Evolutionary conservation across 2,329 filamentous ascomycete species (phyloP), one percentile per base, ranked within the genome.

Genomic region (Amauroascus niger): DNA sequence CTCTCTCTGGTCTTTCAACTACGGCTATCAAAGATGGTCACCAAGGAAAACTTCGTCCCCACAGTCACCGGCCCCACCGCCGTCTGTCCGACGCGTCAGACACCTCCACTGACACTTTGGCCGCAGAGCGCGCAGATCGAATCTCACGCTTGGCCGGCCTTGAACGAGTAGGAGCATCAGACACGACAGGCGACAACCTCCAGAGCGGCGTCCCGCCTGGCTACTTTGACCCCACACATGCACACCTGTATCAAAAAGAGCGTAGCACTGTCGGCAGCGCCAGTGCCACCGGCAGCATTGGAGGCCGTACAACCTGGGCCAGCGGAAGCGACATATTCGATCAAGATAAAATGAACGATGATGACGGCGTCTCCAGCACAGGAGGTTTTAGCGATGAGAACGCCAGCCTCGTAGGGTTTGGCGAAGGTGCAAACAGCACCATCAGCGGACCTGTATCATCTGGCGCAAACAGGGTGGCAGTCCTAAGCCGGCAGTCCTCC

Each of bases 21-120:
- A 93, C 88, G 11, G 91, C 91, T 49, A 95, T 95, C 77, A 95
- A 96, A 71, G 91, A 97, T 67, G 91, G 91, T 62, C 88, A 96
- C 65, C 87, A 88, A 57, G 91, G 91, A 59, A 82, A 89, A 65
- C 78, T 84, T 26, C 80, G 82, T 26, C 78, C 83, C 54, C 77
- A 79, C 55, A 69, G 70, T 55, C 76, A 79, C 54, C 75, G 76
- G 57, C 69, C 70, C 37, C 69, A 70, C 41, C 80, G 81, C 49
- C 79, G 62, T 74, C 82, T 67, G 71, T 81, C 63, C 76, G 79
- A 62, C 74, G 78, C 60, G 70, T 76, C 74, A n/a, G 68, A 67
- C 33, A 69, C 80, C 6, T 85, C 83, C 18, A 80, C 81, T 52
- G 85, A 80, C 60, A 91, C 85, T 63, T 82, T 93, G 57, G 90